Conservation (phyloP, 2,329 filamentous ascomycete species). For the Pseudocercospora pini-densiflorae region DNA sequence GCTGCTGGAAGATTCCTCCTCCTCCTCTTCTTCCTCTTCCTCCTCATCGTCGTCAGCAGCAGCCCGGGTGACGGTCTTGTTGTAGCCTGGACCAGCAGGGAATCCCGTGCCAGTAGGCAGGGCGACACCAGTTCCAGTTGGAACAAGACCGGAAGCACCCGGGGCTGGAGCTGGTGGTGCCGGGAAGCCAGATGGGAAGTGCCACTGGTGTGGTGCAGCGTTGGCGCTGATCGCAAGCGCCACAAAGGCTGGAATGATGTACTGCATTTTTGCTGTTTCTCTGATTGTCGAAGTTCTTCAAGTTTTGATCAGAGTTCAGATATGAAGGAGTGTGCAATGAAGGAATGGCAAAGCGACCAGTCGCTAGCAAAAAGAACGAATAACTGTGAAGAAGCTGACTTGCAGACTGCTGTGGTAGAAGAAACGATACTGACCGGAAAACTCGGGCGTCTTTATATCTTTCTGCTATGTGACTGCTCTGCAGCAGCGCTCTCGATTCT, state of each 20-base stretch:
- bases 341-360: conserved; percentile 21
- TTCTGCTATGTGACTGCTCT: background rate
- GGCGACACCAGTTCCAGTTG: conserved; percentile 20
- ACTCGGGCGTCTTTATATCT: conserved; percentile 7
- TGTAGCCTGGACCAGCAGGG: conserved; percentile 8
- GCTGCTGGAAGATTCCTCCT: background rate
- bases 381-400: conserved; percentile 9
- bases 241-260: conserved; percentile 21
- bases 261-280: conserved; percentile 21
- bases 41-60: conserved; percentile 20
- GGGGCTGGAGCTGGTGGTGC: conserved; percentile 1
- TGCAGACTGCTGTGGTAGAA: conserved; percentile 5
- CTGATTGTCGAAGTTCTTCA: conserved; percentile 4
- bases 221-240: conserved; percentile 23
- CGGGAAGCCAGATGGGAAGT: conserved; percentile 14
- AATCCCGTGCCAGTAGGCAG: conserved; percentile 7
- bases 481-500: background rate
- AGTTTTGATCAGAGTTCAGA: background rate
- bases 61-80: background rate
- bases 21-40: conserved; percentile 15
- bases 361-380: conserved; percentile 17
- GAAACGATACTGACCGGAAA: background rate
- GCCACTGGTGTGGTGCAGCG: conserved; percentile 22
- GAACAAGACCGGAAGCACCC: conserved; percentile 16
- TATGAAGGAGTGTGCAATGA: conserved; percentile 10